A percentile compares a stretch with the other conserved stretches of the same genome.
phyloP scores from a whole-genome alignment of 169 alveolate genomes.

The Amoebophrya sp. region DNA sequence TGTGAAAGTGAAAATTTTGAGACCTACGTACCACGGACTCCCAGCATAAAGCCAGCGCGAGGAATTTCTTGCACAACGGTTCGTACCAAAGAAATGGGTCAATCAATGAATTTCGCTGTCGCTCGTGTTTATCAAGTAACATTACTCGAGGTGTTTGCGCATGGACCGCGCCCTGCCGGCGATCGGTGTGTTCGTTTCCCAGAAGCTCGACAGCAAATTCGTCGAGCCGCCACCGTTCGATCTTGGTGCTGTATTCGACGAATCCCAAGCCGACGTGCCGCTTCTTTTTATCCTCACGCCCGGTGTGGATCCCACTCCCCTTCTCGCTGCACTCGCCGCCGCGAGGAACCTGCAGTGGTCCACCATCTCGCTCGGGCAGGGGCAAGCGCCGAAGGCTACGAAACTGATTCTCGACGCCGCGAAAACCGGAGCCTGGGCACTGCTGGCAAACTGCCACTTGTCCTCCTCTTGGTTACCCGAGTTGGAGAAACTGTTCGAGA shows the following conservation, averaged over 20 bases:
- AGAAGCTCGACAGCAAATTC: conserved; percentile 65
- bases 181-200: conserved; percentile 58
- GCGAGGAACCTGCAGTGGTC: conserved; percentile 38
- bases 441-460: conserved; percentile 79
- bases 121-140: no score
- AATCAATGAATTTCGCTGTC: no score
- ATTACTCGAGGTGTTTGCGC: conserved; percentile 74
- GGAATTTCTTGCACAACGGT: no score
- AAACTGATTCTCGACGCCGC: conserved; percentile 72
- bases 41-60: no score
- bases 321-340: conserved; percentile 57
- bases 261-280: conserved; percentile 56
- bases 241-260: conserved; percentile 67
- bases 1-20: no score
- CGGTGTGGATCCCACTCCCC: conserved; percentile 84
- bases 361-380: conserved; percentile 81
- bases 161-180: conserved; percentile 81
- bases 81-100: no score
- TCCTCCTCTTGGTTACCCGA: conserved; percentile 74
- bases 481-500: conserved; percentile 57
- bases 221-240: conserved; percentile 71
- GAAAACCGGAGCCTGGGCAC: conserved; percentile 82
- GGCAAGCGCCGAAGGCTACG: conserved; percentile 74
- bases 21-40: no score
- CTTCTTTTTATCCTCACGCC: conserved; percentile 76